phyloP scores from a whole-genome alignment of 2,329 filamentous ascomycete genomes.

The Penicillium paneum region DNA sequence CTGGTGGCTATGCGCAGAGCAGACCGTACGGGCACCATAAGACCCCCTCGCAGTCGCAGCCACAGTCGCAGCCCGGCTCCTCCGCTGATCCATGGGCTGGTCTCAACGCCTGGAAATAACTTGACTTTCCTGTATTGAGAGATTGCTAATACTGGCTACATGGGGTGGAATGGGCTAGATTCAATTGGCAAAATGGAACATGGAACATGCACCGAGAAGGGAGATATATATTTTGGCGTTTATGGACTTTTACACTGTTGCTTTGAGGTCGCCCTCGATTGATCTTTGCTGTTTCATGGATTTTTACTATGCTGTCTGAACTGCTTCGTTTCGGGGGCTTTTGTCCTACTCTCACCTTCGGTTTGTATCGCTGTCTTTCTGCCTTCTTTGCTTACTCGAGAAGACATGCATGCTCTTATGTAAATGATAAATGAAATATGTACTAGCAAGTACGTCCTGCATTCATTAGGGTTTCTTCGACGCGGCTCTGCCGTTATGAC shows the following conservation, averaged over 20 bases:
- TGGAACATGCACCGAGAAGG: neutral
- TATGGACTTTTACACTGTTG: neutral
- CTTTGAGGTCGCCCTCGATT: neutral
- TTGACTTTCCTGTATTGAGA: neutral
- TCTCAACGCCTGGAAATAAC: slow-evolving; percentile 65
- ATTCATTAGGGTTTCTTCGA: neutral
- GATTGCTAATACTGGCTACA: neutral
- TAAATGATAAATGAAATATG: slow-evolving; percentile 11
- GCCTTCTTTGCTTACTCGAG: neutral
- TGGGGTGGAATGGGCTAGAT: neutral
- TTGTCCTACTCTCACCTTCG: neutral
- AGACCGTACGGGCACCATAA: slow-evolving; percentile 44
- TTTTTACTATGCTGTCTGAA: neutral
- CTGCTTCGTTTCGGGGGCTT: neutral
- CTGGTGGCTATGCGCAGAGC: slow-evolving; percentile 55
- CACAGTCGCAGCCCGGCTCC: slow-evolving; percentile 28
- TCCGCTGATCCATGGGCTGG: slow-evolving; percentile 66
- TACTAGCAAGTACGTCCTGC: neutral
- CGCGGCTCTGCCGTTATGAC: neutral
- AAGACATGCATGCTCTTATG: slow-evolving; percentile 4
- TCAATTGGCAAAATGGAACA: neutral
- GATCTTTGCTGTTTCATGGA: neutral
- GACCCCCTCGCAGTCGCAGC: slow-evolving; percentile 37
- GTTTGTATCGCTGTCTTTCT: neutral
- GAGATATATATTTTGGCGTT: slow-evolving; percentile 22